Conservation (phyloP, 116 monocot species). For the Iris pallida region DNA sequence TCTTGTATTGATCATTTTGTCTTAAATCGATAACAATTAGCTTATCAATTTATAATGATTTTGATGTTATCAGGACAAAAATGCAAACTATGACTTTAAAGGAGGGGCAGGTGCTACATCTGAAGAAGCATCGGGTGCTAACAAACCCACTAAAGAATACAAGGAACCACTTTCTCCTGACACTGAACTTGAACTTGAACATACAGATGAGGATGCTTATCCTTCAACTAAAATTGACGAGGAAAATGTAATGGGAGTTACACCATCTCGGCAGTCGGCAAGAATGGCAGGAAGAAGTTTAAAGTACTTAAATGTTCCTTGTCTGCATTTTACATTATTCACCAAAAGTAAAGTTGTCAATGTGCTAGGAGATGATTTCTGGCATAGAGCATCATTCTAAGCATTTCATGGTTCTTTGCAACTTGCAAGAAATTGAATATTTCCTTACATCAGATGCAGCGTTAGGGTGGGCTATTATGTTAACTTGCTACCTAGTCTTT, state of each 20-base stretch:
- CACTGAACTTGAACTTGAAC: slow-evolving; percentile 32
- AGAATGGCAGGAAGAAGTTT: slow-evolving; percentile 60
- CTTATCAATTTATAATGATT: slow-evolving; percentile 1
- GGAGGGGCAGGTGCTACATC: slow-evolving; percentile 68
- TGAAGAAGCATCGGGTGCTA: slow-evolving; percentile 29
- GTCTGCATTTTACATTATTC: neutral
- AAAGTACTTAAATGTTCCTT: slow-evolving; percentile 34
- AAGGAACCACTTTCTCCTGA: slow-evolving; percentile 36
- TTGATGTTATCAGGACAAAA: slow-evolving; percentile 31
- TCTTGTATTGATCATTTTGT: slow-evolving; percentile 4
- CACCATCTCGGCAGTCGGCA: slow-evolving; percentile 73
- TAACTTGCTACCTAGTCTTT: neutral
- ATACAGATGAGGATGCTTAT: slow-evolving; percentile 37
- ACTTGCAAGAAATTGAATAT: too few relatives aligned
- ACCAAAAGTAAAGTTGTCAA: too few relatives aligned
- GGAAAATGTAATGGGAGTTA: slow-evolving; percentile 18
- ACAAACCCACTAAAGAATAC: slow-evolving; percentile 35
- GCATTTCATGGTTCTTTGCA: too few relatives aligned
- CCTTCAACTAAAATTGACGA: slow-evolving; percentile 2
- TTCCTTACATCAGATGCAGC: too few relatives aligned
- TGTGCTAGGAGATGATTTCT: too few relatives aligned
- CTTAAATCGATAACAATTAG: neutral
- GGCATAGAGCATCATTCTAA: too few relatives aligned
- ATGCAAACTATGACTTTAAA: slow-evolving; percentile 66
- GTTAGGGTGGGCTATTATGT: too few relatives aligned